Evolutionary conservation across 495 filamentous ascomycete species (phyloP), one percentile per base, ranked within the genome.

Genomic region (Penicillium parvum): DNA sequence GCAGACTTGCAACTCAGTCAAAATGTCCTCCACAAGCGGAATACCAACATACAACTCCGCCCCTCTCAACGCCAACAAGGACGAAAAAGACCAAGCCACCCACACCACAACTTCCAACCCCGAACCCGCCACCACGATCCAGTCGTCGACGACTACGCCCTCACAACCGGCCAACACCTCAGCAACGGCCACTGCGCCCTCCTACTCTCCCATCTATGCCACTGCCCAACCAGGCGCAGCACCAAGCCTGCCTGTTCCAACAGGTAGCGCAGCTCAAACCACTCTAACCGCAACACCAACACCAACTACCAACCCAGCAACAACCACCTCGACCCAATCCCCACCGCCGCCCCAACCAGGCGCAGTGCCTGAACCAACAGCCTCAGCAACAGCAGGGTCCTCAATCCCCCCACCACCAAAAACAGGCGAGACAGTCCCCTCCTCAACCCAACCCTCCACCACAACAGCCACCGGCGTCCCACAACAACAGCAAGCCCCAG

Each of bases 301-400:
- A 12, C 43, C 58, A 17, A 56, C 49, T 43, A 23, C 49, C 57
- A 36, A 50, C 43, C 20, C n/a, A 32, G 41, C 30, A 39, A 37
- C 37, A 28, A 17, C 39, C 6, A 30, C 32, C 32, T 15, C 45
- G 3, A 41, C 49, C 25, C 40, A 29, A 7, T 50, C 52, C 10
- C 77, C 79, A 9, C 74, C 81, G 19, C 65, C 76, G 32, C 82
- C 83, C 2, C 83, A 85, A 48, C 82, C 82, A 18, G 82, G 78
- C 42, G 68, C 76, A 3, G 53, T 66, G 3, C 75, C 81, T 7
- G 34, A 46, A 8, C 18, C 53, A 29, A 46, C 62, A 6, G 34
- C 57, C 32, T 30, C 60, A 5, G 22, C 63, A 25, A 22, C 40
- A 40, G 11, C 42, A 26, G 17, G 45, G 35, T 27, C 43, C 28